A percentile compares a stretch with the other conserved stretches of the same genome.
Conservation (phyloP, 305 asterid genomes). For the Fraxinus sp. region DNA sequence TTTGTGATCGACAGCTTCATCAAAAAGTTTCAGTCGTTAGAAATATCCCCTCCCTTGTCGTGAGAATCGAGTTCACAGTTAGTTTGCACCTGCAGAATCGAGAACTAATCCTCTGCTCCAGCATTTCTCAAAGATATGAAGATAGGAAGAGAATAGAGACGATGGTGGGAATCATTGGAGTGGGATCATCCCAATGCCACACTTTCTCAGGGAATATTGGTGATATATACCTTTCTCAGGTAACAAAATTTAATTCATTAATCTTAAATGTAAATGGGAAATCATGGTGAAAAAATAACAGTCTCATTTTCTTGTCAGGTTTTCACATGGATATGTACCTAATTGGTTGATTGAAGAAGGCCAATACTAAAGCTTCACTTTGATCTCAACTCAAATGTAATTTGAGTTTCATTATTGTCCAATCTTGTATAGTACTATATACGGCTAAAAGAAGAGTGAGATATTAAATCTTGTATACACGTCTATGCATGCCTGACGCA, state of each 20-base stretch:
- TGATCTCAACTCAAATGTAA: neutral
- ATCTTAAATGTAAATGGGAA: neutral
- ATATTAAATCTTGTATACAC: neutral
- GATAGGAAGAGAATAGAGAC: neutral
- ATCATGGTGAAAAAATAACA: neutral
- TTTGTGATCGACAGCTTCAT: neutral
- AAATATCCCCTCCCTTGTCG: neutral
- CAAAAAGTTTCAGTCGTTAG: neutral
- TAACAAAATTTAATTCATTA: neutral
- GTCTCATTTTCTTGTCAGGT: neutral
- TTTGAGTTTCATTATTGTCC: neutral
- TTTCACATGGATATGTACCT: neutral
- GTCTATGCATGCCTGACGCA: neutral
- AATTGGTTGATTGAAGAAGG: neutral
- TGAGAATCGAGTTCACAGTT: neutral
- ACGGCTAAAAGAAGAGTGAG: neutral
- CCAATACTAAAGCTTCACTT: neutral
- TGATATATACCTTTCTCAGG: neutral
- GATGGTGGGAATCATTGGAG: neutral
- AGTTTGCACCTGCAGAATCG: neutral
- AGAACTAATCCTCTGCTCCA: constrained; percentile 6
- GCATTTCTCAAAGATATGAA: neutral
- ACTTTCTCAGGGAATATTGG: neutral
- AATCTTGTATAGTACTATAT: neutral
- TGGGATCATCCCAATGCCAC: neutral